Evolutionary conservation across 1,284 basidiomycete genomes (phyloP), one percentile per base, ranked within the genome.

Genomic region (Bjerkandera adusta): DNA sequence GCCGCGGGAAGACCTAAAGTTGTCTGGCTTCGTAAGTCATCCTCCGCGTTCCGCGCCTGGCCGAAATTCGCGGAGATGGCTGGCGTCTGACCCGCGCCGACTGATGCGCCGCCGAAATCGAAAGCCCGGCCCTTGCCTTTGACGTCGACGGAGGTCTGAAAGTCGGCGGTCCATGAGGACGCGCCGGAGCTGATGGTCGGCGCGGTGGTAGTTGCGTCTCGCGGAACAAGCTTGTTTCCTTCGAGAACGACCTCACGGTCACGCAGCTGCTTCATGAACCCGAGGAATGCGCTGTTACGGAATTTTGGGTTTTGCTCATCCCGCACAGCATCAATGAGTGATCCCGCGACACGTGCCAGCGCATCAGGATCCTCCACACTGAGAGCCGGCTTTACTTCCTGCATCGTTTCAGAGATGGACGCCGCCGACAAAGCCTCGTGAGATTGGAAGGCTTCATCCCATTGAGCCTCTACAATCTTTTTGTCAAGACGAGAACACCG

Each of bases 171-270:
- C 51, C 41, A 43, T n/a, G n/a, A n/a, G n/a, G n/a, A n/a, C 25
- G 45, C 47, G 51, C 60, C 53, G 39, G 51, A 44, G 20, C 52
- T 50, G n/a, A n/a, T n/a, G n/a, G n/a, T n/a, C n/a, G n/a, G n/a
- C n/a, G n/a, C n/a, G n/a, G n/a, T n/a, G n/a, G n/a, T n/a, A n/a
- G n/a, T n/a, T 30, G 36, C 68, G 45, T 72, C 68, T 49, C 68
- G 77, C 51, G 80, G 70, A 12, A 95, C 85, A 65, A 95, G 82
- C 45, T 86, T 70, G 59, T 90, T 83, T 15, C 88, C 92, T 48
- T 92, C 81, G 1, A 97, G 85, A 7, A 88, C 79, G n/a, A 94
- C 78, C 57, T 89, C 79, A 11, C 83, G 81, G 63, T 95, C 91
- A 20, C 92, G 77, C 35, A 98, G 68, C 57, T 90, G 85, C 44